A percentile compares a stretch with the other conserved stretches of the same genome.
These are phyloP conservation scores for Leptosphaerulina australis DNA, from an alignment of 2,329 filamentous ascomycete genomes.

Conservation along the genomic window DNA sequence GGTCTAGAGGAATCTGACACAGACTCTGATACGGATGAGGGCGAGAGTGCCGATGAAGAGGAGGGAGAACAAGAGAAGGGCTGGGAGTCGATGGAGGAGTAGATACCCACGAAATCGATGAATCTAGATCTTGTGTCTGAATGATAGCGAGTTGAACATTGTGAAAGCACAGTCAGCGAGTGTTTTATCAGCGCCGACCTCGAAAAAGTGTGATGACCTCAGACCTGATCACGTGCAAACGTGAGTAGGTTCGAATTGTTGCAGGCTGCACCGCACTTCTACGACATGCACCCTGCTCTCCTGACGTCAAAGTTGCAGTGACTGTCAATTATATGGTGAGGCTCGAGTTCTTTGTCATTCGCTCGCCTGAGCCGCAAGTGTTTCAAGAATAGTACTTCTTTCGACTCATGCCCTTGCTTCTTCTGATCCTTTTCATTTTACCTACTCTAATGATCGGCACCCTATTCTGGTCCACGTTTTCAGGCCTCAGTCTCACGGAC, in stretches of 20 bases:
- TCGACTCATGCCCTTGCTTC: slow-evolving; percentile 17
- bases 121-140: too few species aligned
- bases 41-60: slow-evolving; percentile 49
- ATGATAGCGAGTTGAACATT: too few species aligned
- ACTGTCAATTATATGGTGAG: neutral
- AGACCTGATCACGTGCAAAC: too few species aligned
- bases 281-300: neutral
- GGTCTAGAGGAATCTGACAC: slow-evolving; percentile 70
- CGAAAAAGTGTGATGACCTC: too few species aligned
- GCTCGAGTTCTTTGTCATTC: slow-evolving; percentile 5
- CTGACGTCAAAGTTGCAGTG: slow-evolving; percentile 1
- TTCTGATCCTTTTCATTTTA: slow-evolving; percentile 18
- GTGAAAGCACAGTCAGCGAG: too few species aligned
- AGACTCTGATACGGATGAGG: slow-evolving; percentile 64
- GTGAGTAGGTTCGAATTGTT: too few species aligned
- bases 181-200: too few species aligned
- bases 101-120: slow-evolving; percentile 28
- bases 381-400: slow-evolving; percentile 12
- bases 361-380: slow-evolving; percentile 14
- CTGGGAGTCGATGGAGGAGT: slow-evolving; percentile 53
- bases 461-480: neutral
- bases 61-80: slow-evolving; percentile 43
- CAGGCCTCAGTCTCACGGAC: neutral
- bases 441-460: slow-evolving; percentile 5
- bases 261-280: neutral